These are phyloP conservation scores for Grosmannia serpens DNA, from an alignment of 2,329 filamentous ascomycete genomes.

Conservation along the genomic window DNA sequence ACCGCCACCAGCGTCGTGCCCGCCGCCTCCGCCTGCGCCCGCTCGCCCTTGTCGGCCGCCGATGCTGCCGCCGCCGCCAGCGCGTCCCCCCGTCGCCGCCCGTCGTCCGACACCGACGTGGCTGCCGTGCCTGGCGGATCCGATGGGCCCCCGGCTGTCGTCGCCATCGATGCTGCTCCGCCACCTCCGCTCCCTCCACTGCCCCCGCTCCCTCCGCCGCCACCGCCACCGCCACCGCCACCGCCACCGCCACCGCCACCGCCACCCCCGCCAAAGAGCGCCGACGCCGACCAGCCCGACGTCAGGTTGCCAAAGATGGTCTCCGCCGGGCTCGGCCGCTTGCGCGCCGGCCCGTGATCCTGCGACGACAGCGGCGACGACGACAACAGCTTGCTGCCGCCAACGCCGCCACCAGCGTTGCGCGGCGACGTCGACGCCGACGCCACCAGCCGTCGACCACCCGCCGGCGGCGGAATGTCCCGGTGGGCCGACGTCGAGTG, in stretches of 20 bases:
- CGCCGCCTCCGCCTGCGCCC: background rate
- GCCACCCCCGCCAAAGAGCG: slow-evolving; percentile 20
- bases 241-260: background rate
- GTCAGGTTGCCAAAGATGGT: slow-evolving; percentile 44
- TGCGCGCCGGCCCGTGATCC: slow-evolving; percentile 21
- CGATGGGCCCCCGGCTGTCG: slow-evolving; percentile 14
- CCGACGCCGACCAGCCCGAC: slow-evolving; percentile 37
- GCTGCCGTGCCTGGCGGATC: slow-evolving; percentile 30
- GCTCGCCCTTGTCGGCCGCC: background rate
- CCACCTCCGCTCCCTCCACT: background rate
- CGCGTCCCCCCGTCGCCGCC: slow-evolving; percentile 32
- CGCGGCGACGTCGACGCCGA: slow-evolving; percentile 8
- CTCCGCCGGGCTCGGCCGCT: slow-evolving; percentile 51
- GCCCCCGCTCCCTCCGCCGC: background rate
- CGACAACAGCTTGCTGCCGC: slow-evolving; percentile 3
- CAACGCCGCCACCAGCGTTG: background rate
- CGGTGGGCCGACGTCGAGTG: slow-evolving; percentile 1
- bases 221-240: background rate
- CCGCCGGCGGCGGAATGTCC: slow-evolving; percentile 11
- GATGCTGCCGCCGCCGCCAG: background rate
- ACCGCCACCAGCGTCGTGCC: slow-evolving; percentile 33
- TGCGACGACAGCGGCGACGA: slow-evolving; percentile 27
- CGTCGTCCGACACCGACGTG: slow-evolving; percentile 44
- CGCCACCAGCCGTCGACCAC: slow-evolving; percentile 17
- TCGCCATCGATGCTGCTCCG: background rate